Base-by-base conservation (phyloP, 2,329 filamentous ascomycete species). In the Fusarium sp. region DNA sequence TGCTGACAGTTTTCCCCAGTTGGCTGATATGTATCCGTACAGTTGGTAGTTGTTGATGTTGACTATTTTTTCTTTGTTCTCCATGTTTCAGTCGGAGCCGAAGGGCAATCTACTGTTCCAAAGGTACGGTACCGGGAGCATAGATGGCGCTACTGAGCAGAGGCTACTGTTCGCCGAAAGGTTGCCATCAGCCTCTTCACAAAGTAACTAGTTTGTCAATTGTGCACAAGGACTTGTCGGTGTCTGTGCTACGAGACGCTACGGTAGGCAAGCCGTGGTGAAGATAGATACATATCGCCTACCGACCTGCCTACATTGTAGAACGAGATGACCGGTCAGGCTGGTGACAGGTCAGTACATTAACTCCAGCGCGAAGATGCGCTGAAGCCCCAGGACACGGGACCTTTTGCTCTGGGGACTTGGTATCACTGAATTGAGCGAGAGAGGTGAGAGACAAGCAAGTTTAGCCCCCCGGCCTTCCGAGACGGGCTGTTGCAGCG, bases 31-130 rank as follows among this genome's bases (percentile, higher is more conserved):
- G 52, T 30, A 42, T 45, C 26, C n/a, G 23, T 46, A 23, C 33
- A 41, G 48, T 52, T 52, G 30, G 30, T 30, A 26, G 32, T 52
- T 52, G 20, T 38, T 38, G 32, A 38, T 26, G 42, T 9, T 20
- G 20, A 35, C 20, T 61, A 33, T 64, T 38, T 30, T 30, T 26
- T 37, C 42, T 59, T 42, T 44, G 38, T 60, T 60, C 45, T 42
- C 62, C 64, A 67, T 63, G 44, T 66, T 60, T 48, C 64, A 66
- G 42, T 65, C 60, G 64, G 55, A 71, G 42, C 64, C 69, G 69
- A 72, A 18, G 38, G 53, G 33, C 52, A 58, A 46, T 40, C 49
- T 41, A 17, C 41, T 58, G 37, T 68, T 49, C 64, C 64, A 55
- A 49, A 69, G 69, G 55, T 71, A 44, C 55, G 59, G 64, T 69